A percentile compares a stretch with the other conserved stretches of the same genome.
phyloP scores from a whole-genome alignment of 73 alveolate genomes.

The Tetrahymena malaccensis region DNA sequence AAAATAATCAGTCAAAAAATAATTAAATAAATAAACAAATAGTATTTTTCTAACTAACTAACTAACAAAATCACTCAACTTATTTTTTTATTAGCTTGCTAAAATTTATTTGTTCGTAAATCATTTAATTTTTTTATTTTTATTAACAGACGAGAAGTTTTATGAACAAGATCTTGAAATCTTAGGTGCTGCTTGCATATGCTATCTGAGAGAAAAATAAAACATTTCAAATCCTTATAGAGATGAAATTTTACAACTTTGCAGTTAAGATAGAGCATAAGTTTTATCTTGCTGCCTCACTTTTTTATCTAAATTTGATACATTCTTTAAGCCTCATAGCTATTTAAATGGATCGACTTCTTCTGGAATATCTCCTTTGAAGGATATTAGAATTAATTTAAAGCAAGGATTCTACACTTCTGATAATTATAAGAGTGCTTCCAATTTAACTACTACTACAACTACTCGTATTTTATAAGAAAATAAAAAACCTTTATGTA shows the following conservation, averaged over 20 bases:
- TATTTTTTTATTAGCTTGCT: neutral
- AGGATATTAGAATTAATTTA: neutral
- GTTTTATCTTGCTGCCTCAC: neutral
- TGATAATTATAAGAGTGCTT: neutral
- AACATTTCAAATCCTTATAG: neutral
- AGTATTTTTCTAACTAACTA: too few relatives aligned
- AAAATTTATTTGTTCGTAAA: too few relatives aligned
- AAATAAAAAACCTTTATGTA: neutral
- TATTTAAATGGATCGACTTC: neutral
- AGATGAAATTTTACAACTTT: neutral
- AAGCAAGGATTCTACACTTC: neutral
- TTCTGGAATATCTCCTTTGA: neutral
- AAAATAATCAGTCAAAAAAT: too few relatives aligned
- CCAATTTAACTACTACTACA: neutral
- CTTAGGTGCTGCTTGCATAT: neutral
- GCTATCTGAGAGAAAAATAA: neutral
- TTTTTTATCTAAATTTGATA: neutral
- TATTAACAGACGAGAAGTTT: neutral
- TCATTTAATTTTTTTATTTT: too few relatives aligned
- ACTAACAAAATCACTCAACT: too few relatives aligned
- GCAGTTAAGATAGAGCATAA: neutral
- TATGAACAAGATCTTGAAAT: neutral
- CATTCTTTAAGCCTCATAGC: neutral
- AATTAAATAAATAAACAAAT: too few relatives aligned
- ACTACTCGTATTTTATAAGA: neutral